These are phyloP conservation scores for Ustilago cynodontis DNA, from an alignment of 1,284 basidiomycete species.

Conservation along the genomic window DNA sequence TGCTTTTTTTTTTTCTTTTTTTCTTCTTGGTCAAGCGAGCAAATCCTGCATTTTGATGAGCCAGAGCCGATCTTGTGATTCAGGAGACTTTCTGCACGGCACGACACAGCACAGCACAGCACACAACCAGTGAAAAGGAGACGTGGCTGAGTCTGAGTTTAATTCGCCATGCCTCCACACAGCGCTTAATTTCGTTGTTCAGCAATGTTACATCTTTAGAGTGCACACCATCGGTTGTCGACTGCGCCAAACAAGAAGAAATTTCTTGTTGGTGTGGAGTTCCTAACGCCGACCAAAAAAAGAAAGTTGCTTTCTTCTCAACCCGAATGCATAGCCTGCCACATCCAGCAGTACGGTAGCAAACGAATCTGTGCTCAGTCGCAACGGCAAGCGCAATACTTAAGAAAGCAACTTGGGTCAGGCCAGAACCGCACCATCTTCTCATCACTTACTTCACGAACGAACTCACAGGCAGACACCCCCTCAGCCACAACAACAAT, in stretches of 20 bases:
- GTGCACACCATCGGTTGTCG: too few species aligned
- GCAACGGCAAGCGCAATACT: neutral
- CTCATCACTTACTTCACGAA: neutral
- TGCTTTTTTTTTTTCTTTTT: neutral
- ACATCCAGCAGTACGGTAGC: neutral
- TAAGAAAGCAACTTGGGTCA: neutral
- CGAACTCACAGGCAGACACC: neutral
- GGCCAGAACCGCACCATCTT: neutral
- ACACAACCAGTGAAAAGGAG: neutral
- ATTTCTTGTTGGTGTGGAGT: slow-evolving; percentile 18
- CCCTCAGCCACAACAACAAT: slow-evolving; percentile 7
- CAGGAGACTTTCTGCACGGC: neutral
- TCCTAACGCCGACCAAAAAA: slow-evolving; percentile 14
- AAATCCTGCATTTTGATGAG: slow-evolving; percentile 17
- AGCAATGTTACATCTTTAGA: slow-evolving; percentile 1
- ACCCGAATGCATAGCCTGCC: slow-evolving; percentile 13
- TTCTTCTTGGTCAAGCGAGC: slow-evolving; percentile 1
- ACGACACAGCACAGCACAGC: neutral
- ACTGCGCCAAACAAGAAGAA: slow-evolving; percentile 13
- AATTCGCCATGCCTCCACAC: slow-evolving; percentile 31
- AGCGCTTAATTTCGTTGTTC: neutral
- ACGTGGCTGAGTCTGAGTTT: slow-evolving; percentile 8
- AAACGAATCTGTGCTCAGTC: neutral
- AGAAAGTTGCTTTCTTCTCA: neutral
- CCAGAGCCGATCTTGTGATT: slow-evolving; percentile 7